These are phyloP conservation scores for Sistotremastrum niveocremeum DNA, from an alignment of 768 basidiomycete genomes.

Conservation along the genomic window DNA sequence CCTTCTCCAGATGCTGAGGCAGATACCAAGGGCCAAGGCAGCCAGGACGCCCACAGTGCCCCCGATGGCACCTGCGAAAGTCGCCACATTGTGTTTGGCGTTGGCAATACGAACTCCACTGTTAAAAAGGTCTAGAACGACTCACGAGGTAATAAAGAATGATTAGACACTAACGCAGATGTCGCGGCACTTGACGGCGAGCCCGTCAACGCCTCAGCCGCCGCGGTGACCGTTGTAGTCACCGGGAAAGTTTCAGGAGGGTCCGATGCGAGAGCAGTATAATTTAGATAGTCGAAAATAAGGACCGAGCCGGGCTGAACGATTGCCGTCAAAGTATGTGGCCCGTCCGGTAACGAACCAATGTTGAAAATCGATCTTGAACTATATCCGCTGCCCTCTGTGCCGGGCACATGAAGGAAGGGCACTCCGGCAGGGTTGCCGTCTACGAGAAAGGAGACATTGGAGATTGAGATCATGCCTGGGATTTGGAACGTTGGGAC, in stretches of 20 bases:
- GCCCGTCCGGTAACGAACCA: slow-evolving; percentile 20
- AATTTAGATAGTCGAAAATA: slow-evolving; percentile 34
- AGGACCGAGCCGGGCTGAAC: slow-evolving; percentile 33
- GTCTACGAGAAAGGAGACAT: slow-evolving; percentile 34
- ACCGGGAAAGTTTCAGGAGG: not conserved
- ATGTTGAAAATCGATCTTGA: slow-evolving; percentile 24
- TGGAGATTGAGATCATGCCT: slow-evolving; percentile 24
- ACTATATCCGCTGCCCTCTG: slow-evolving; percentile 15
- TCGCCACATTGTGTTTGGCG: slow-evolving; percentile 19
- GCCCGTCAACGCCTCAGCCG: not conserved
- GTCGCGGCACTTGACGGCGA: not conserved
- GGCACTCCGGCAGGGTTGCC: slow-evolving; percentile 11
- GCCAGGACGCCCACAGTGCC: slow-evolving; percentile 38
- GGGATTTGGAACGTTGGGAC: not conserved
- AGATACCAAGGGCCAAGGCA: slow-evolving; percentile 32
- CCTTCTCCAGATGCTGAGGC: slow-evolving; percentile 36
- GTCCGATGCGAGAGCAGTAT: slow-evolving; percentile 4
- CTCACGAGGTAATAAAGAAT: too few species aligned
- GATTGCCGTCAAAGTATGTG: slow-evolving; percentile 30
- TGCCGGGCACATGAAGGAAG: slow-evolving; percentile 18
- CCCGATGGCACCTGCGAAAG: slow-evolving; percentile 42
- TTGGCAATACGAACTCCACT: not conserved
- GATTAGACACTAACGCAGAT: too few species aligned
- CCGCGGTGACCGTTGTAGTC: not conserved
- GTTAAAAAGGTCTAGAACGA: too few species aligned